Base-by-base conservation (phyloP, 2,329 filamentous ascomycete genomes). In the Gnomoniopsis smithogilvyi region DNA sequence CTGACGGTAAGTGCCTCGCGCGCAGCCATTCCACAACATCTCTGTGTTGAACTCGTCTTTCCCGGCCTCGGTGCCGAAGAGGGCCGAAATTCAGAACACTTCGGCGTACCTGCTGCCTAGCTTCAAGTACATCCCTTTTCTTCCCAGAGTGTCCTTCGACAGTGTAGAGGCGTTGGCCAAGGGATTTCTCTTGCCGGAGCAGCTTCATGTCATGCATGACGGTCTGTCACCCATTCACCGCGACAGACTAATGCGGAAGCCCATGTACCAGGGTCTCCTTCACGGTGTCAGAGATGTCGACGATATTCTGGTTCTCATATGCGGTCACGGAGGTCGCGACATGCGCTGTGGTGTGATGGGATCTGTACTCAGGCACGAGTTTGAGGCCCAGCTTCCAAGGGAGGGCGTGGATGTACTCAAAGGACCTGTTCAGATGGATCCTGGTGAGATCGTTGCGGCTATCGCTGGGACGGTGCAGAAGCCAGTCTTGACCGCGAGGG, bases 251-350 rank as follows among this genome's bases (percentile, higher is more conserved):
- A 74, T 69, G 48, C 77, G 76, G 65, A 85, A 79, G 73, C 80
- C 72, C 62, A 84, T 71, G 56, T 86, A 75, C 67, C 83, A 68
- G 68, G 76, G 61, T 57, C 76, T 75, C 38, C 76, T 91, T 2
- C 73, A 74, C 1, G 79, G 80, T 1, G 86, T 91, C 6, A 75
- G 81, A 12, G 82, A 86, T 59, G 82, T 90, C 10, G 68, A 82
- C 17, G 88, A 92, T 62, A 79, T 92, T 4, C 67, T 91, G n/a
- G 84, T 99, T 33, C 76, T 98, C 21, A 88, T 97, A 47, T 99
- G 95, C 69, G 92, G 92, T 0, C 95, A 99, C 67, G 89, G 88
- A 15, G 86, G 87, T 2, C 81, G 95, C 12, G 95, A 99, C 69
- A 77, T 80, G 67, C 82, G 95, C 54, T 99, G 95, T 68, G 94